Conservation (phyloP, 225 moss, liverwort and hornwort species). For the Rhytidiadelphus loreus region DNA sequence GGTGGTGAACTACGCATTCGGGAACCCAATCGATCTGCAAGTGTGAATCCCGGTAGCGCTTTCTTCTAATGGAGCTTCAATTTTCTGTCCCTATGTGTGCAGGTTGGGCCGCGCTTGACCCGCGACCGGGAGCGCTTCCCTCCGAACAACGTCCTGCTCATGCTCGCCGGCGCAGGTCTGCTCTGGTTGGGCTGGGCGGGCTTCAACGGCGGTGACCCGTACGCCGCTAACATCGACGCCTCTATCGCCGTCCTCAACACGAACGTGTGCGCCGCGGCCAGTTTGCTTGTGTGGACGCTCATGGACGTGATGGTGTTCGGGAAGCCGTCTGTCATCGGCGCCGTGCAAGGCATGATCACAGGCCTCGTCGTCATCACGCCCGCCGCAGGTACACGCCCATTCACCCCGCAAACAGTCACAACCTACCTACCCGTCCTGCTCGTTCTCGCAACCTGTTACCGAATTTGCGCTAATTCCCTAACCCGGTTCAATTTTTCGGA, state of each 20-base stretch:
- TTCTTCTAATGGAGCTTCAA: not conserved
- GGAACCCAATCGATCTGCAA: not conserved
- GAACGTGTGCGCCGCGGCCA: constrained; percentile 45
- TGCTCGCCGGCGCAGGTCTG: constrained; percentile 43
- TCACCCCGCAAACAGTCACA: not conserved
- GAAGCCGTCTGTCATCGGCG: constrained; percentile 46
- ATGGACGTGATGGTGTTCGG: constrained; percentile 45
- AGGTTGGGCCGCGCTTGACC: constrained; percentile 45
- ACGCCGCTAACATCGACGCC: constrained; percentile 37
- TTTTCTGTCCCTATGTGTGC: not conserved
- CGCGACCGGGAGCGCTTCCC: constrained; percentile 42
- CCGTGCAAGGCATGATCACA: constrained; percentile 55
- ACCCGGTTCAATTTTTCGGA: not conserved
- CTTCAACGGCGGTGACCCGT: constrained; percentile 49
- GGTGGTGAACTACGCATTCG: not conserved
- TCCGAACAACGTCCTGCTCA: constrained; percentile 44
- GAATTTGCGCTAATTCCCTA: not conserved
- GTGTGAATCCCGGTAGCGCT: not conserved
- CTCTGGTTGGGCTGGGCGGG: constrained; percentile 53
- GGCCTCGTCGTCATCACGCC: constrained; percentile 53
- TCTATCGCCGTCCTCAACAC: constrained; percentile 45
- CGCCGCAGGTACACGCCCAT: constrained; percentile 14
- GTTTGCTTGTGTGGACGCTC: constrained; percentile 33
- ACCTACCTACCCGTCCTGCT: no score
- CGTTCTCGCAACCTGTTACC: not conserved